Evolutionary conservation across 2,329 filamentous ascomycete genomes (phyloP).

Genomic region (Tolypocladium nubicola): DNA sequence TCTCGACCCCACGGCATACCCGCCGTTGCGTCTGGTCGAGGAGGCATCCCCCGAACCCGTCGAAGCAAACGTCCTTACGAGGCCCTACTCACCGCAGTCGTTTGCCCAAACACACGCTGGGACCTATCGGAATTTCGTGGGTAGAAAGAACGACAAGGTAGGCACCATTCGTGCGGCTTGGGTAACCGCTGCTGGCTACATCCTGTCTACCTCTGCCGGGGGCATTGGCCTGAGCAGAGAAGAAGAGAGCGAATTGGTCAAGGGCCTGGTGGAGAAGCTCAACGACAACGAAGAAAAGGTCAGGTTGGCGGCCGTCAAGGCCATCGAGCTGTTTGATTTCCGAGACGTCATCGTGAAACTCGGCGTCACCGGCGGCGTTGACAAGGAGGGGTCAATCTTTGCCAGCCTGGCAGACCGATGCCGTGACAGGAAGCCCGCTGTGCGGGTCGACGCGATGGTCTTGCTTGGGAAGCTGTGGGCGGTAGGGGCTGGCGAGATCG

Average conservation of each 20-base stretch:
- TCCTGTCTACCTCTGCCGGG: conserved; percentile 83
- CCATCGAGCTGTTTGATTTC: conserved; percentile 72
- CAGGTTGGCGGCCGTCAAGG: conserved; percentile 76
- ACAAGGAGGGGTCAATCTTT: conserved; percentile 67
- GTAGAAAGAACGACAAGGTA: conserved; percentile 78
- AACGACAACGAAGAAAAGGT: conserved; percentile 87
- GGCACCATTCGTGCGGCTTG: conserved; percentile 74
- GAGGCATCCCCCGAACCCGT: conserved; percentile 36
- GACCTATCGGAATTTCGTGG: conserved; percentile 76
- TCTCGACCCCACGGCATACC: conserved; percentile 76
- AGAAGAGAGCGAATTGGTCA: conserved; percentile 68
- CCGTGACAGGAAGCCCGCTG: conserved; percentile 71
- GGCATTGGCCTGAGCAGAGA: conserved; percentile 77
- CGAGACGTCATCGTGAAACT: conserved; percentile 74
- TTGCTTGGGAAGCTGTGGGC: conserved; percentile 83
- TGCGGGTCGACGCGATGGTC: conserved; percentile 80
- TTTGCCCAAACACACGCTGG: conserved; percentile 73
- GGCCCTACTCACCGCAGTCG: conserved; percentile 76
- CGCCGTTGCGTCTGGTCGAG: conserved; percentile 57
- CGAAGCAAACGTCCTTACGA: conserved; percentile 58
- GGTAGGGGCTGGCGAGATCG: conserved; percentile 80
- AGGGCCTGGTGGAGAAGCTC: conserved; percentile 67
- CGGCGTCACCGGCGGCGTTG: conserved; percentile 63
- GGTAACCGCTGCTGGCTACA: conserved; percentile 74
- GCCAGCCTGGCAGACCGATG: conserved; percentile 76